Percentiles rank a stretch among this genome's conserved stretches.
Conservation (phyloP, 2,329 filamentous ascomycete genomes). For the Talaromyces sp. region DNA sequence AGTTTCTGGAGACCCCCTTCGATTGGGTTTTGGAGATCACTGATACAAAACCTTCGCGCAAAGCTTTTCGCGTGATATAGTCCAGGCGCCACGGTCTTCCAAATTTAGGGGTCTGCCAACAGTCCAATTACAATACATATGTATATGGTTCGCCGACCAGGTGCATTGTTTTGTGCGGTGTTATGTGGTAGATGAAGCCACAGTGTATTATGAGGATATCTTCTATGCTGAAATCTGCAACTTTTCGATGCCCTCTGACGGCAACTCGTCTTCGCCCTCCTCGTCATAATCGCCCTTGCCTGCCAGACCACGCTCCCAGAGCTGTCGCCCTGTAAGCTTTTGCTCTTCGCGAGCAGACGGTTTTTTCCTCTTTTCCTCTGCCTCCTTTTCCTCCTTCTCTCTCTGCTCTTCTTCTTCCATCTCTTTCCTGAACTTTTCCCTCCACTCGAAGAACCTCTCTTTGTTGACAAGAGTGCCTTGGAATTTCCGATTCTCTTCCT, state of each 20-base stretch:
- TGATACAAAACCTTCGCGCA: not conserved
- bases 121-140: not conserved
- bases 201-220: not conserved
- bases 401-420: slow-evolving; percentile 68
- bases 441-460: slow-evolving; percentile 81
- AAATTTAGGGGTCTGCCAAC: not conserved
- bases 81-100: too few relatives aligned
- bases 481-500: slow-evolving; percentile 95
- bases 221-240: slow-evolving; percentile 64
- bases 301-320: slow-evolving; percentile 73
- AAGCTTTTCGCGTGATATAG: not conserved
- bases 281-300: slow-evolving; percentile 64
- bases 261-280: slow-evolving; percentile 62
- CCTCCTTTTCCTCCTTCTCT: slow-evolving; percentile 69
- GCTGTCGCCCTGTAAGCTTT: slow-evolving; percentile 68
- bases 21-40: not conserved
- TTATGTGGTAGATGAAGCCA: slow-evolving; percentile 7
- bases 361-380: slow-evolving; percentile 79
- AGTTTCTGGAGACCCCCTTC: not conserved
- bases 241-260: slow-evolving; percentile 59
- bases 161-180: not conserved
- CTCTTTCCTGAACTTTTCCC: slow-evolving; percentile 72
- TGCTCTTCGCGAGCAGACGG: slow-evolving; percentile 61
- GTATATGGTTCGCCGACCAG: not conserved
- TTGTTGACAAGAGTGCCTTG: slow-evolving; percentile 84